phyloP scores from a whole-genome alignment of 2,329 filamentous ascomycete species.

The Stachybotrys chlorohalonatus region DNA sequence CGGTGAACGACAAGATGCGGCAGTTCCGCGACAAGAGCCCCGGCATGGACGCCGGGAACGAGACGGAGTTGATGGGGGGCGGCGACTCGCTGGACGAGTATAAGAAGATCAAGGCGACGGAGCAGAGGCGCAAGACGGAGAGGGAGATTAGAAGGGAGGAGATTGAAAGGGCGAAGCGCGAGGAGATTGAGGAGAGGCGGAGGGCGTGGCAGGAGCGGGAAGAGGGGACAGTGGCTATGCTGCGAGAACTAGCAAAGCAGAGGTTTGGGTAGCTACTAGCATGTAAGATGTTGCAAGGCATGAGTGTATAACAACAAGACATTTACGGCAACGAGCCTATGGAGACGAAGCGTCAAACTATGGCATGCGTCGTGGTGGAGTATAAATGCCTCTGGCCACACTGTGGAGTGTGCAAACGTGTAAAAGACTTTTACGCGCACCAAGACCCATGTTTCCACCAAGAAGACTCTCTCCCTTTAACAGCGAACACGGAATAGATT shows the following conservation, averaged over 20 bases:
- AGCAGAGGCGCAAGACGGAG: slow-evolving; percentile 71
- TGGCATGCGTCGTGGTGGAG: background rate
- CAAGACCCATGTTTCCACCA: background rate
- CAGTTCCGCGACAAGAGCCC: slow-evolving; percentile 63
- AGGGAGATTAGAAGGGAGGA: slow-evolving; percentile 77
- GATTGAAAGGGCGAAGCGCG: slow-evolving; percentile 61
- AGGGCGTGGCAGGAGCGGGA: slow-evolving; percentile 66
- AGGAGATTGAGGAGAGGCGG: slow-evolving; percentile 72
- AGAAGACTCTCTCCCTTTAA: too few species aligned
- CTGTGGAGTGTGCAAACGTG: background rate
- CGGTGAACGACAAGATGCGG: slow-evolving; percentile 62
- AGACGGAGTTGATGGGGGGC: slow-evolving; percentile 70
- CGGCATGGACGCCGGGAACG: slow-evolving; percentile 46
- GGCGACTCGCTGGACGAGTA: slow-evolving; percentile 57
- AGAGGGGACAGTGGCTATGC: slow-evolving; percentile 72
- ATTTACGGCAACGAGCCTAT: background rate
- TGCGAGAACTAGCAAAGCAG: slow-evolving; percentile 70
- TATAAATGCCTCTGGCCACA: background rate
- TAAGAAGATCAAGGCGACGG: slow-evolving; percentile 55
- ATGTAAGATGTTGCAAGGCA: background rate
- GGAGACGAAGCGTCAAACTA: background rate
- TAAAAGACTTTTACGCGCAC: background rate
- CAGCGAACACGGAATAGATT: too few species aligned
- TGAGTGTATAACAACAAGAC: background rate
- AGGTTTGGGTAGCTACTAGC: slow-evolving; percentile 52